Conservation (phyloP, 306 rosid genomes). For the Hippophae tibetana region DNA sequence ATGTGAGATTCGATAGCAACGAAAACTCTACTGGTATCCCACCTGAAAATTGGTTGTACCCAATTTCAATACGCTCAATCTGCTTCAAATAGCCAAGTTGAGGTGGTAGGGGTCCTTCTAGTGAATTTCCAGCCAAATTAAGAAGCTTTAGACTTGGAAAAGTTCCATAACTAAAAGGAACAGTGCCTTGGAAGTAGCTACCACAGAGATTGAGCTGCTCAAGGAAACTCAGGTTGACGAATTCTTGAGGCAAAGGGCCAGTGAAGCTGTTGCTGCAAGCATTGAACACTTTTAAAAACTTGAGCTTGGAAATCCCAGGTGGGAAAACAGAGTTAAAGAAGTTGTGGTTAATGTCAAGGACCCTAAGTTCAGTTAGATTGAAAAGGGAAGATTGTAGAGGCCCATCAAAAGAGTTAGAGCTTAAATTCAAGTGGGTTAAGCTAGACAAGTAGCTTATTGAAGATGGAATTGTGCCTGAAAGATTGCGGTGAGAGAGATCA, state of each 20-base stretch:
- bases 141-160: conserved; percentile 45
- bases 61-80: conserved; percentile 72
- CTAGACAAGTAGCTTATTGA: conserved; percentile 43
- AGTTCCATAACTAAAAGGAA: conserved; percentile 56
- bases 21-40: conserved; percentile 45
- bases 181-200: conserved; percentile 61
- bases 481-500: conserved; percentile 73
- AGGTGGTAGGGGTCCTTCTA: conserved; percentile 53
- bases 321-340: conserved; percentile 70
- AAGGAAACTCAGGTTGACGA: conserved; percentile 43
- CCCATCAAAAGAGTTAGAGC: conserved; percentile 57
- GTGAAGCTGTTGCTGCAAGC: conserved; percentile 83
- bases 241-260: conserved; percentile 56
- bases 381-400: conserved; percentile 52
- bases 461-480: conserved; percentile 61
- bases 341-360: conserved; percentile 66
- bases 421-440: conserved; percentile 58
- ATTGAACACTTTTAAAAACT: conserved; percentile 50
- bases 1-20: conserved; percentile 40
- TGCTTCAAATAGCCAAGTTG: conserved; percentile 44
- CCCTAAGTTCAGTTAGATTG: conserved; percentile 41
- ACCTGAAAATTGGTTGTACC: conserved; percentile 62
- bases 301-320: conserved; percentile 72
- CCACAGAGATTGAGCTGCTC: conserved; percentile 86
- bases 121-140: conserved; percentile 56